Evolutionary conservation across 768 basidiomycete genomes (phyloP).

Genomic region (Suillus cothurnatus): DNA sequence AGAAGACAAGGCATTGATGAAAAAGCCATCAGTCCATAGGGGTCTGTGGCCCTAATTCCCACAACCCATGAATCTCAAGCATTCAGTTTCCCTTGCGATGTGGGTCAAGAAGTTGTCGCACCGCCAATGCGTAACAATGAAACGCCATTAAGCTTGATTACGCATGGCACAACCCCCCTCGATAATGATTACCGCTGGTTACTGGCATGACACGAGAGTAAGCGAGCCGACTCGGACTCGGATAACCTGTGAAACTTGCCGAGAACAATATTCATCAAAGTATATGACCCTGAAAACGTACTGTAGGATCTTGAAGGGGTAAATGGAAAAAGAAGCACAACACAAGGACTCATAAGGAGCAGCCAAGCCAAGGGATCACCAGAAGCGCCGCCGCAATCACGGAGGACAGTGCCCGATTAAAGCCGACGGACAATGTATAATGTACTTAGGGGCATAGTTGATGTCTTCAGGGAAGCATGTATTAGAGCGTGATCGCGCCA

Average conservation of each 20-base stretch:
- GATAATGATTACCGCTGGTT: neutral
- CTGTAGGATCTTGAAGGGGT: neutral
- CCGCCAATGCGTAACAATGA: neutral
- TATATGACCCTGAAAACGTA: slow-evolving; percentile 6
- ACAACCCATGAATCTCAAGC: neutral
- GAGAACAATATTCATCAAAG: neutral
- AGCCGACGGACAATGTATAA: neutral
- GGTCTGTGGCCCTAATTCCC: neutral
- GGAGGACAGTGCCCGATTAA: neutral
- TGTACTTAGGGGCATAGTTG: neutral
- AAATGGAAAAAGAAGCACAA: neutral
- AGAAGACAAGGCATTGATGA: neutral
- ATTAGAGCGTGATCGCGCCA: neutral
- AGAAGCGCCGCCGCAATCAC: neutral
- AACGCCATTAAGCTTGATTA: neutral
- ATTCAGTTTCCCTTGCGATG: neutral
- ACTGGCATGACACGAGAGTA: neutral
- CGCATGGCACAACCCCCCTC: neutral
- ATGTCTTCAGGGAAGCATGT: neutral
- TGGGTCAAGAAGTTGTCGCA: neutral
- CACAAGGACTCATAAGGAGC: too few relatives aligned
- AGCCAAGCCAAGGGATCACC: neutral
- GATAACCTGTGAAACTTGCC: neutral
- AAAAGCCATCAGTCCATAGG: slow-evolving; percentile 2
- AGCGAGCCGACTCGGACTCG: neutral